Evolutionary conservation across 768 basidiomycete genomes (phyloP).

Genomic region (Lactarius psammicola): DNA sequence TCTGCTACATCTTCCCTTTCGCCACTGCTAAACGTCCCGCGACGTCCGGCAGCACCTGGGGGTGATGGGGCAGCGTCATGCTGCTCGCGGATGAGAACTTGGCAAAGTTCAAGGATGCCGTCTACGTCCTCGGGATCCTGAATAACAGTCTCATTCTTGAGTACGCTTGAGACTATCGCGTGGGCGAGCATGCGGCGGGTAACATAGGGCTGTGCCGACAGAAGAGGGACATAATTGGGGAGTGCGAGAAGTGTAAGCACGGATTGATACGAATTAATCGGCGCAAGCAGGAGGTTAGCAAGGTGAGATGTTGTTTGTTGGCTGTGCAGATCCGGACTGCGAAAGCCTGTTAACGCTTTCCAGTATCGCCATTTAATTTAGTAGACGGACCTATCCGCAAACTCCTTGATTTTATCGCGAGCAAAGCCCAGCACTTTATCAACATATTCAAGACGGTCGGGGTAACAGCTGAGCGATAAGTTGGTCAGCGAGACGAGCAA

Average conservation of each 20-base stretch:
- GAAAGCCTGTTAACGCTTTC: slow-evolving; percentile 11
- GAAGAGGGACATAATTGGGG: slow-evolving; percentile 81
- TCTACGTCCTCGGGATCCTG: slow-evolving; percentile 93
- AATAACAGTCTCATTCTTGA: slow-evolving; percentile 96
- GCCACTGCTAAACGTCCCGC: slow-evolving; percentile 51
- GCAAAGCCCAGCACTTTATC: slow-evolving; percentile 94
- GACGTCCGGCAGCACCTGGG: slow-evolving; percentile 46
- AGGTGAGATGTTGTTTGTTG: slow-evolving; percentile 87
- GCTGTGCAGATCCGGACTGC: slow-evolving; percentile 83
- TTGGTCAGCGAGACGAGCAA: slow-evolving; percentile 94
- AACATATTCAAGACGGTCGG: slow-evolving; percentile 94
- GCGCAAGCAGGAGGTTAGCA: slow-evolving; percentile 87
- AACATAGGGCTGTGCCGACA: slow-evolving; percentile 82
- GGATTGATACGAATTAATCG: slow-evolving; percentile 95
- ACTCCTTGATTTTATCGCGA: slow-evolving; percentile 81
- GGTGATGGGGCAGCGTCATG: slow-evolving; percentile 48
- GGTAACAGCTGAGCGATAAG: slow-evolving; percentile 94
- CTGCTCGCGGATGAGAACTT: slow-evolving; percentile 88
- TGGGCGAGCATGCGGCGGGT: slow-evolving; percentile 92
- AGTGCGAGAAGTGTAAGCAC: slow-evolving; percentile 96
- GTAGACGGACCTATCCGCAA: slow-evolving; percentile 62
- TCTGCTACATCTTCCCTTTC: slow-evolving; percentile 94
- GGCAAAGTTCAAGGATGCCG: slow-evolving; percentile 89
- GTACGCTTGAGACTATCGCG: slow-evolving; percentile 87
- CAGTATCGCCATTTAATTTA: neutral